phyloP scores from a whole-genome alignment of 2,329 filamentous ascomycete species.

The Colletotrichum cordylinicola region DNA sequence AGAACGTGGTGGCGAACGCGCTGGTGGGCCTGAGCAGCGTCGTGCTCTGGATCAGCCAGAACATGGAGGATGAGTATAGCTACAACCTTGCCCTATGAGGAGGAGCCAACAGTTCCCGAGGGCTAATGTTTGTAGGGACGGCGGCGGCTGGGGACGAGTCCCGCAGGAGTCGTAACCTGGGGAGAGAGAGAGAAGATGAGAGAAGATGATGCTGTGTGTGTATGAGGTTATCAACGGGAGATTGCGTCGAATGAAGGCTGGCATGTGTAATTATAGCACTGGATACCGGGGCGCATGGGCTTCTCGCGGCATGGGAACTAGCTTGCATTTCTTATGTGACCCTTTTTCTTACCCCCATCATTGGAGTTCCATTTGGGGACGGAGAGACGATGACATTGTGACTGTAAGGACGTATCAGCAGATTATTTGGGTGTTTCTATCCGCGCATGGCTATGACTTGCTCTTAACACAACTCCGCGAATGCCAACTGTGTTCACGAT shows the following conservation, averaged over 20 bases:
- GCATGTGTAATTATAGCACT: slow-evolving; percentile 9
- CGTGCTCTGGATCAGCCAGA: slow-evolving; percentile 72
- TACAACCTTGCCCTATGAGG: slow-evolving; percentile 71
- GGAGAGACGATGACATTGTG: not conserved
- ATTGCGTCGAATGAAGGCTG: not conserved
- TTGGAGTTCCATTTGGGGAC: not conserved
- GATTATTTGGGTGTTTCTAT: too few species aligned
- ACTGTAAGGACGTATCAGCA: not conserved
- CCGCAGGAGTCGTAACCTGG: not conserved
- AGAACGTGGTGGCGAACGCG: slow-evolving; percentile 70
- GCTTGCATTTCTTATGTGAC: slow-evolving; percentile 8
- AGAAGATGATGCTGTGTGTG: not conserved
- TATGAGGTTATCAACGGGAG: not conserved
- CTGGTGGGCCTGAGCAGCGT: slow-evolving; percentile 68
- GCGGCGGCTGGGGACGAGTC: not conserved
- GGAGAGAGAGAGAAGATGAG: not conserved
- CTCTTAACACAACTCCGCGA: too few species aligned
- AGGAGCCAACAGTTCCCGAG: slow-evolving; percentile 47
- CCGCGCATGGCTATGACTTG: too few species aligned
- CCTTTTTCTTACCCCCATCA: not conserved
- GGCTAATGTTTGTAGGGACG: not conserved
- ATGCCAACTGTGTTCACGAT: too few species aligned
- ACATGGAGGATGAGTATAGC: slow-evolving; percentile 75
- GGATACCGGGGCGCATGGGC: not conserved
- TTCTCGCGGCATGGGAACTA: slow-evolving; percentile 6